Evolutionary conservation across 2,329 filamentous ascomycete genomes (phyloP), one percentile per base, ranked within the genome.

Genomic region (Tolypocladium amazonense): DNA sequence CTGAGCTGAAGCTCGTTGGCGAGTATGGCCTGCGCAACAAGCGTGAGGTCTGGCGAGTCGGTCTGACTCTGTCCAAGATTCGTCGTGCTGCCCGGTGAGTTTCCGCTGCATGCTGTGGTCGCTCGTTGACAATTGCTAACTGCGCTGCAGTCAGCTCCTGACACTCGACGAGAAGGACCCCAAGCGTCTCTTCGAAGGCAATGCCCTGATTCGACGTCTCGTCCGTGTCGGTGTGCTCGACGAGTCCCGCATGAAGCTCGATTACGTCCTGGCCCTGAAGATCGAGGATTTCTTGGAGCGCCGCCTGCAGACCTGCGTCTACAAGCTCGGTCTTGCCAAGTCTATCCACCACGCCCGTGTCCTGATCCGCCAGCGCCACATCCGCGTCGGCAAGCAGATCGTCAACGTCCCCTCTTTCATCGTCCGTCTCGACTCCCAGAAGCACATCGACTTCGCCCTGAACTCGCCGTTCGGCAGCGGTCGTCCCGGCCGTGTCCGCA

Each of bases 171-270:
- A 99, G 86, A 99, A 99, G 86, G 94, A 99, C 84, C 94, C 94
- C 79, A 97, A 97, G 89, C 92, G 94, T 83, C 92, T 99, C 70
- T 99, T 99, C 86, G 94, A 99, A 87, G 94, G 94, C 82, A 99
- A 99, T 81, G 94, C 94, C 78, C 88, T 99, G 79, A 99, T 99
- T 89, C 94, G 94, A 79, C 94, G 94, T 90, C 92, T 99, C 70
- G 94, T 99, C 70, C 94, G 94, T 79, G 92, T 97, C 78, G 94
- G 94, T 90, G 94, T 99, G 75, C 91, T 99, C 76, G 94, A 99
- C 79, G 94, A 99, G 86, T 92, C 92, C 78, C 94, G 94, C 87
- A 99, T 99, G 94, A 99, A 97, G 90, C 94, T 99, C 86, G 94
- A 99, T 97, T 97, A 99, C 89, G 94, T 99, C 77, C 84, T 99